Evolutionary conservation across 495 filamentous ascomycete species (phyloP), one percentile per base, ranked within the genome.

Genomic region (Penicillium cataractarum): DNA sequence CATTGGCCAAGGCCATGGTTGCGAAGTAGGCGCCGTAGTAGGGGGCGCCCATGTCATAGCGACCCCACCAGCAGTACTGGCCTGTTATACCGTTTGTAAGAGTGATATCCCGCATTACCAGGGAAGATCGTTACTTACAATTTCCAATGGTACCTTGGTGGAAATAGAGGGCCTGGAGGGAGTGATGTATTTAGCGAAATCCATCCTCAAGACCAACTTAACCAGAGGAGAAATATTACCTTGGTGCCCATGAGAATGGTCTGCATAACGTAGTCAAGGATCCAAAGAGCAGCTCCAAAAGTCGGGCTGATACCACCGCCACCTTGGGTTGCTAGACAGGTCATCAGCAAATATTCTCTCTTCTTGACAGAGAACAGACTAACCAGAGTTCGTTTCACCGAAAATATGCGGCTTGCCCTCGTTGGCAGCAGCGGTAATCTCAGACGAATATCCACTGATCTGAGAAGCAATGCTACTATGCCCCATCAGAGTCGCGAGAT

Each of bases 71-170:
- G 65, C 84, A 86, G 62, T 88, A 87, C 62, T 85, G 82, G 52
- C 84, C 73, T 76, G 27, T 2, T 21, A 17, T 12, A 17, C 19
- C 55, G 12, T 59, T 42, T 2, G 57, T n/a, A 22, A 29, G 49
- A 22, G n/a, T 19, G 35, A 2, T 4, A 9, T 29, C 40, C 4
- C 0, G n/a, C 32, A 3, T 15, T 15, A 15, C 32, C 2, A 2
- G 19, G 8, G 37, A 13, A 8, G 32, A 9, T 3, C 19, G 22
- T 24, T 9, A 58, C 69, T 62, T 62, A 72, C 74, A 87, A 65
- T 84, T 82, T 3, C 85, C 86, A 4, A 88, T 78, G 0, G 86
- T 88, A 2, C 84, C 85, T 55, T 87, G 86, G 61, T 88, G 86
- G 75, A 86, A 87, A 61, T 85, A 87, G 1, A 76, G 57, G 31